Evolutionary conservation across 2,329 filamentous ascomycete species (phyloP), one percentile per base, ranked within the genome.

Genomic region (Blastomyces parvus): DNA sequence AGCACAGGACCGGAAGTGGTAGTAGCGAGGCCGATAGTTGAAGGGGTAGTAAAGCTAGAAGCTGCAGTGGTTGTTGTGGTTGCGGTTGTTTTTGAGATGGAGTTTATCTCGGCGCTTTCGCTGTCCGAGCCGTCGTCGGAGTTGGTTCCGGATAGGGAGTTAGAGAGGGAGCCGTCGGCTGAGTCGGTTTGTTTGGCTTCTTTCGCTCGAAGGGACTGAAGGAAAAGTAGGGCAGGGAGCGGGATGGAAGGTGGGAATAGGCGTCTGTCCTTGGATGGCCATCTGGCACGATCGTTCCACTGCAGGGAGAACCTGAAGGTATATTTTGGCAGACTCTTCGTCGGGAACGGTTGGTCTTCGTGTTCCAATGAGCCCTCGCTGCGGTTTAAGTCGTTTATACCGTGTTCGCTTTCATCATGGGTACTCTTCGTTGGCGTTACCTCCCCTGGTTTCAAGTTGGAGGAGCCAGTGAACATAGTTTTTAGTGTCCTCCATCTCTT

Each of bases 281-380:
- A 73, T 68, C 80, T 71, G 71, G 82, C 74, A 69, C 82, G 81
- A 63, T 84, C 82, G 59, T 83, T 79, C 80, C 81, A 86, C 71
- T 88, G 86, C n/a, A 88, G 76, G 0, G 85, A 87, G 71, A 88
- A 88, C 64, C 84, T 86, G 78, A 88, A 88, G 66, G 80, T 84
- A 67, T 83, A 85, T 50, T 77, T 79, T 63, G 83, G 83, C 67
- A 84, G 82, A 14, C n/a, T 30, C 14, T 52, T 52, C n/a, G 25
- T 3, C 1, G 42, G 13, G 13, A 14, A 6, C 25, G 13, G 56
- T 56, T 62, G 63, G 19, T 44, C 40, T 36, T 38, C 42, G 13
- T 44, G 17, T 27, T 36, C 22, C n/a, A n/a, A 55, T 17, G 14
- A 9, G 2, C 22, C 25, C 9, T 36, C n/a, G 38, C 5, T 52